Evolutionary conservation across 352 stramenopile genomes (phyloP), one percentile per base, ranked within the genome.

Genomic region (Phytophthora constricta): DNA sequence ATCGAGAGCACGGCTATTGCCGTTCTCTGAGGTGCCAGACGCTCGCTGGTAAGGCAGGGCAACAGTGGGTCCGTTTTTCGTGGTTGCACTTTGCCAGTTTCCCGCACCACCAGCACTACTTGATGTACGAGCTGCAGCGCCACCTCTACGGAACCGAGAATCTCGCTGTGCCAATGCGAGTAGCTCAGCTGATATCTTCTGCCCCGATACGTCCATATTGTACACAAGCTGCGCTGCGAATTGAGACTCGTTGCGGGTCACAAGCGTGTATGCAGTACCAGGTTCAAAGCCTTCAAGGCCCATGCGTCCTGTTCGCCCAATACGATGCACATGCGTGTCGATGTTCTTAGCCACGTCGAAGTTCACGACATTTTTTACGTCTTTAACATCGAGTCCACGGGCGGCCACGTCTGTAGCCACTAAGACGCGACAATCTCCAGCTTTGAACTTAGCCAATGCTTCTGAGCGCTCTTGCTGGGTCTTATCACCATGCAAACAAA

Each of bases 281-380:
- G 84, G 80, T 22, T 88, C 79, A 19, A 97, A 90, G 0, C 89
- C 89, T 34, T 96, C 88, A 3, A 77, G 50, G 0, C 88, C 87
- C 89, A 96, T 96, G 5, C 91, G 83, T 13, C 91, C 91, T 0
- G 91, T 97, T 19, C 91, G 84, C 3, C 91, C 91, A 23, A 97
- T 96, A 1, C 91, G 87, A 65, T 97, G 91, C 27, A 97, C 87
- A 62, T 97, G 91, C 1, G 86, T 96, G 52, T 97, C 91, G 42
- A 97, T 97, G 28, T 84, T 96, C 67, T 96, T 97, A 20, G 91
- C 91, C n/a, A 95, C 80, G 56, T 97, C 91, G 54, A 91, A 97
- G 58, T 97, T 96, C 48, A 97, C 79, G 1, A 97, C 91, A 4
- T 81, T 97, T 59, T 93, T 96, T 26, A 97, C 76, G 33, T 97